Percentiles rank a stretch among this genome's conserved stretches.
phyloP scores from a whole-genome alignment of 208 protist species.

The Crithidia mellificae region DNA sequence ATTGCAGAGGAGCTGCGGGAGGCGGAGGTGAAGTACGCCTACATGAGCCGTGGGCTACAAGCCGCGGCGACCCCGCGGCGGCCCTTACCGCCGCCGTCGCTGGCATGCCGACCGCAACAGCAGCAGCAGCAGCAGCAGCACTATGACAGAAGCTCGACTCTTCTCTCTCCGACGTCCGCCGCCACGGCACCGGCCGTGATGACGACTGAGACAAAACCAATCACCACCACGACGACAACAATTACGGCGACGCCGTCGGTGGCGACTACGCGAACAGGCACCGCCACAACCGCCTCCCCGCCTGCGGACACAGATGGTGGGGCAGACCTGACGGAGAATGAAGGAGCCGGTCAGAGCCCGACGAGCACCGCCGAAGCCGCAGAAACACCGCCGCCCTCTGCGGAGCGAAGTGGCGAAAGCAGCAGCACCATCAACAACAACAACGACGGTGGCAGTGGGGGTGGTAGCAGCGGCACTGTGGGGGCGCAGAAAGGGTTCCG shows the following conservation, averaged over 20 bases:
- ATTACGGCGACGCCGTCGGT: too few relatives aligned
- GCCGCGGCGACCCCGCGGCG: slow-evolving; percentile 4
- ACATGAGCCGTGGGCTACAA: slow-evolving; percentile 65
- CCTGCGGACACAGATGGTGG: too few relatives aligned
- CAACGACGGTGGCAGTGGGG: too few relatives aligned
- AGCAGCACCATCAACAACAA: too few relatives aligned
- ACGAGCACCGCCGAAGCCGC: not conserved
- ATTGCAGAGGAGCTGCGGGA: slow-evolving; percentile 79
- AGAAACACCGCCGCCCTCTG: not conserved
- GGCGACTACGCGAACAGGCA: too few relatives aligned
- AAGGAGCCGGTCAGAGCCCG: not conserved
- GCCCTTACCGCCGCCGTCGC: slow-evolving; percentile 1
- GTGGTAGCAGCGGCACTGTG: too few relatives aligned
- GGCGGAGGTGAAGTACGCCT: slow-evolving; percentile 70
- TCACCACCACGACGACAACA: too few relatives aligned
- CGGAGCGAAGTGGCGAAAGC: not conserved
- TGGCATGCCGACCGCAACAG: not conserved
- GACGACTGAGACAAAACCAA: too few relatives aligned
- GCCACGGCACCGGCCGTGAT: not conserved
- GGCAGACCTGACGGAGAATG: slow-evolving; percentile 2
- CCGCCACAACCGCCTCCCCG: too few relatives aligned
- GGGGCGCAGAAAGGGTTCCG: not conserved
- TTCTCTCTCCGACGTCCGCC: not conserved
- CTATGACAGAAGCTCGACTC: not conserved
- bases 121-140: slow-evolving; percentile 11